Base-by-base conservation (phyloP, 441 rosid species). In the Pelargonium citronellum region DNA sequence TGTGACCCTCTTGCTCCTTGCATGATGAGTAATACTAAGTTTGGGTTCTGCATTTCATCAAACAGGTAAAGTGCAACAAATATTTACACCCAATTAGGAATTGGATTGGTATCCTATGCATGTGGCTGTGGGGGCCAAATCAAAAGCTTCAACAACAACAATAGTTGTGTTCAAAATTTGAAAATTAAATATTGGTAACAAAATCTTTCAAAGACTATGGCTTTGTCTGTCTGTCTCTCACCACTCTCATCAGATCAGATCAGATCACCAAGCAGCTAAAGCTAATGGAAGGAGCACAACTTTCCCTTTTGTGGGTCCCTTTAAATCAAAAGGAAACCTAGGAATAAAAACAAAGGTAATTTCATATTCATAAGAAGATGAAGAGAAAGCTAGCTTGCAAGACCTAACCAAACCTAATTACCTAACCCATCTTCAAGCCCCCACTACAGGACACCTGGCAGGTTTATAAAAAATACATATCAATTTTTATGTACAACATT, bases 1-100 rank as follows among this genome's bases (percentile, higher is more conserved):
- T 55, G 61, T 55, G 61, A 55, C 6, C 22, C 17, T 55, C 22
- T 55, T 55, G 61, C 10, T 55, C 17, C 19, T 55, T 55, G 9
- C 61, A 55, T 55, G 61, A 55, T 55, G 61, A 16, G 11, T 55
- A 22, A 55, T 55, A 55, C 61, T 55, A 55, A 5, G 61, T 55
- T 55, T 55, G 61, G 61, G 22, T 22, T 55, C 61, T 55, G 61
- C 61, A 55, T 55, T 55, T 55, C 9, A 55, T 55, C 20, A 16
- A 17, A 16, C 61, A 55, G 11, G 22, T 55, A 55, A 55, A 55
- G 61, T 55, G 61, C 22, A 16, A n/a, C 61, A 19, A 55, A 55
- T 15, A 55, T 17, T 12, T 17, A 55, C 61, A 55, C 61, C 61
- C 22, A 55, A 55, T 3, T 5, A 0, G 22, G 61, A 55, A 55